Conservation (phyloP, 2,329 filamentous ascomycete genomes). For the Aspergillus puulaauensis region DNA sequence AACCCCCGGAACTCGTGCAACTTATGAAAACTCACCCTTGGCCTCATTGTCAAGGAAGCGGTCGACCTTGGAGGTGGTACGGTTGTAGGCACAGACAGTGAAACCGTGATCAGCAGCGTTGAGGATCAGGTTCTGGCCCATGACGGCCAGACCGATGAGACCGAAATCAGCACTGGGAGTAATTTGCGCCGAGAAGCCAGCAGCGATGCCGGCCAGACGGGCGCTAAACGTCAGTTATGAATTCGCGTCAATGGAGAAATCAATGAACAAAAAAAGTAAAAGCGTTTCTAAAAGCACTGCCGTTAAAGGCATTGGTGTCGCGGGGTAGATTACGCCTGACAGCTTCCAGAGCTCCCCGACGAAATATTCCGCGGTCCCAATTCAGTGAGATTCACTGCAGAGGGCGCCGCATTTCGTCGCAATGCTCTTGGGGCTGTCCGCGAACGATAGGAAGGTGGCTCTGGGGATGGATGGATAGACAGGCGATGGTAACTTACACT, state of each 20-base stretch:
- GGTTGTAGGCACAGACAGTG: constrained; percentile 98
- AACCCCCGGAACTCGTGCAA: neutral
- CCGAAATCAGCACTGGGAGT: constrained; percentile 76
- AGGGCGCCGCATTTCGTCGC: neutral
- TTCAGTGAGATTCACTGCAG: neutral
- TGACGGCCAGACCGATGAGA: constrained; percentile 90
- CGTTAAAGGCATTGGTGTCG: neutral
- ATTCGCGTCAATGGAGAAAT: constrained; percentile 30
- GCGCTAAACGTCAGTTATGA: constrained; percentile 56
- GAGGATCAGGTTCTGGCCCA: constrained; percentile 84
- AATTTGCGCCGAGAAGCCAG: constrained; percentile 61
- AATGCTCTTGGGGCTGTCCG: neutral
- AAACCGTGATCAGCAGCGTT: constrained; percentile 90
- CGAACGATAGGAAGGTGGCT: neutral
- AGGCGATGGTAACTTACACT: constrained; percentile 39
- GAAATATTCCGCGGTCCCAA: neutral
- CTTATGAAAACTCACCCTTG: constrained; percentile 63
- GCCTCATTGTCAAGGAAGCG: constrained; percentile 86
- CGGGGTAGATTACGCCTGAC: neutral
- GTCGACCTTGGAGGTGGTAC: constrained; percentile 98
- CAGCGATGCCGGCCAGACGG: constrained; percentile 71
- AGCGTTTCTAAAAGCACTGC: neutral
- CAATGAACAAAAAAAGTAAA: neutral
- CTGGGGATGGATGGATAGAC: constrained; percentile 1
- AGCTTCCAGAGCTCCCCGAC: neutral